Evolutionary conservation across 2,329 filamentous ascomycete species (phyloP), one percentile per base, ranked within the genome.

Genomic region (Bipolaris victoriae): DNA sequence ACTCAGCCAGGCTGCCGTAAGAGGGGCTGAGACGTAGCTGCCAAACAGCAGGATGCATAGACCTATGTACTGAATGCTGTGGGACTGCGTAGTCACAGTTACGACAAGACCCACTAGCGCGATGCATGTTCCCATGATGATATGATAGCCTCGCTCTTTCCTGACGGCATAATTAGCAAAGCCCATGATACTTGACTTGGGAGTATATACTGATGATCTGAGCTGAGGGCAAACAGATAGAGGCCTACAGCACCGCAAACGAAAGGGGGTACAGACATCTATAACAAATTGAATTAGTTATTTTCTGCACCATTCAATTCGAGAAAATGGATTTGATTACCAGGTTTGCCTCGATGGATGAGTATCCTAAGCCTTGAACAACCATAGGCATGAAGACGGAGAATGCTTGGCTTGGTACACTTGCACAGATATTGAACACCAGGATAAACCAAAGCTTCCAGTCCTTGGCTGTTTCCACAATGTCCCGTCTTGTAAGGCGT

Each of bases 241-340:
- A 83, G 68, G 3, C 82, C 72, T 3, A 81, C 57, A 13, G 81
- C 80, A 1, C 80, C 81, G 1, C 78, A 77, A 4, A 79, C 69
- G 35, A 82, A 83, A 0, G 81, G 81, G 1, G 80, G 78, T 1
- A 82, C 80, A 3, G 80, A 82, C 66, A 78, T 80, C 18, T 64
- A 10, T 3, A 9, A 9, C 13, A 3, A 15, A 11, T 20, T n/a
- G 1, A 0, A 13, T 50, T 22, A 62, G 46, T 26, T 18, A 26
- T 20, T 26, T 37, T 39, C 9, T 39, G 10, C 15, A 11, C 15
- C 20, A n/a, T 2, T 11, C 2, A 20, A 15, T 10, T 22, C 2
- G 11, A 24, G n/a, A 1, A 24, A 43, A 7, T n/a, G 22, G 7
- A 2, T 22, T 4, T 13, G 31, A 44, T 40, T 57, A 65, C 65